Evolutionary conservation across 2,329 filamentous ascomycete genomes (phyloP).

Genomic region (Xylariales sp.): DNA sequence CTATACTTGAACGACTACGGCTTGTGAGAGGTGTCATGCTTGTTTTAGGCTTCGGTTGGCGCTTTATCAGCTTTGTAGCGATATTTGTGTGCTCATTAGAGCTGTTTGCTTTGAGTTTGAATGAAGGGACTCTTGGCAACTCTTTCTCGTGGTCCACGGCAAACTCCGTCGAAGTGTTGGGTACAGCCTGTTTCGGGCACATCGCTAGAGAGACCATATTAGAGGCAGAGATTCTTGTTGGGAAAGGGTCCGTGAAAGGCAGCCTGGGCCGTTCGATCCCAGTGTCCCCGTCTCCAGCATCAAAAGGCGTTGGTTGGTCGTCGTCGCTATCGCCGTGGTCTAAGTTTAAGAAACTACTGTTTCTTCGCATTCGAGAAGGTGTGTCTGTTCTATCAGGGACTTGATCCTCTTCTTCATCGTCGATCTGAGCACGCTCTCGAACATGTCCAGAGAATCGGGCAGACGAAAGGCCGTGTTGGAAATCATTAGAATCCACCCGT

Average conservation of each 20-base stretch:
- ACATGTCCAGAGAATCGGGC: conserved; percentile 54
- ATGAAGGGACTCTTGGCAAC: conserved; percentile 38
- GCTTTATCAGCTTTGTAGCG: conserved; percentile 37
- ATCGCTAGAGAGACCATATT: not conserved
- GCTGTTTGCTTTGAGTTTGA: conserved; percentile 35
- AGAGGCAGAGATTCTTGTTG: not conserved
- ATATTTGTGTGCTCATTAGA: conserved; percentile 25
- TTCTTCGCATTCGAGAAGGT: not conserved
- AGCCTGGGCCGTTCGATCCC: not conserved
- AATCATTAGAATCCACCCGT: conserved; percentile 21
- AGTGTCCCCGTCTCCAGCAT: conserved; percentile 18
- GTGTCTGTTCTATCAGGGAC: not conserved
- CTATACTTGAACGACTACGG: conserved; percentile 34
- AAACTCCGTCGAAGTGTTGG: conserved; percentile 25
- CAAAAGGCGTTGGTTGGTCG: conserved; percentile 29
- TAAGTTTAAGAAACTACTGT: not conserved
- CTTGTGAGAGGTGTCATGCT: conserved; percentile 30
- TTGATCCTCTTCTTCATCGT: conserved; percentile 51
- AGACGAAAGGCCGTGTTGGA: conserved; percentile 39
- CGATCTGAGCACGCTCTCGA: conserved; percentile 63
- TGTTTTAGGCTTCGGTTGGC: conserved; percentile 29
- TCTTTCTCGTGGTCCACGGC: conserved; percentile 30
- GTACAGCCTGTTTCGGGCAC: conserved; percentile 3
- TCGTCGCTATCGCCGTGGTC: conserved; percentile 11
- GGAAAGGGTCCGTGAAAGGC: not conserved